Conservation (phyloP, 441 rosid species). For the Corymbia calophylla region DNA sequence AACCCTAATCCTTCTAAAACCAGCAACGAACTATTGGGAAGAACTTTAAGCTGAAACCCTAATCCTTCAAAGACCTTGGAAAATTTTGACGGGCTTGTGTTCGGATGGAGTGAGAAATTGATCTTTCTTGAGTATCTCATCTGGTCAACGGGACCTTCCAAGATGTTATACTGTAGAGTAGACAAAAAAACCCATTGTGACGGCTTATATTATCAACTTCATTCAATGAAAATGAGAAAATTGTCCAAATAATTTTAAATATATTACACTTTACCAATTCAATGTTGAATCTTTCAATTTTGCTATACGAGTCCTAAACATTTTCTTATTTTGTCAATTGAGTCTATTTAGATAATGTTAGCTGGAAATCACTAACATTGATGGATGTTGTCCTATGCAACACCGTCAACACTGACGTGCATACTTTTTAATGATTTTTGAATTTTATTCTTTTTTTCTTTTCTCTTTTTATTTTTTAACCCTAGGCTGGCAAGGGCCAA, state of each 20-base stretch:
- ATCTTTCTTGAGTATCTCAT: not conserved
- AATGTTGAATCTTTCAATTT: too few relatives aligned
- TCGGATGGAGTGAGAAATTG: not conserved
- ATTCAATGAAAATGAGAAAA: not conserved
- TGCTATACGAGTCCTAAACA: not conserved
- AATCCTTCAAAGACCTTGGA: not conserved
- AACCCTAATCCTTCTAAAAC: not conserved
- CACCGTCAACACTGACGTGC: rapidly evolving
- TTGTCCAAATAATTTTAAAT: too few relatives aligned
- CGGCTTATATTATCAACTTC: not conserved
- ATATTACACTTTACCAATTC: too few relatives aligned
- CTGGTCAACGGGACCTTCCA: not conserved
- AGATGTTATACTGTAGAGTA: not conserved
- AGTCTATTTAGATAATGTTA: too few relatives aligned
- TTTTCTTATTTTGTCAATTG: not conserved
- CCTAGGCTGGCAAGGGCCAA: rapidly evolving
- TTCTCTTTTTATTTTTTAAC: too few relatives aligned
- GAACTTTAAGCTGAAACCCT: not conserved
- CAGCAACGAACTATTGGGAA: not conserved
- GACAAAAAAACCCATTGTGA: not conserved
- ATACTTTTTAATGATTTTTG: too few relatives aligned
- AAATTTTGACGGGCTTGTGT: not conserved
- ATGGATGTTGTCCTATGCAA: rapidly evolving
- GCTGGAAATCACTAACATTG: not conserved
- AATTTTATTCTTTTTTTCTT: too few relatives aligned